Base-by-base conservation (phyloP, 495 filamentous ascomycete species). In the Apodospora peruviana region DNA sequence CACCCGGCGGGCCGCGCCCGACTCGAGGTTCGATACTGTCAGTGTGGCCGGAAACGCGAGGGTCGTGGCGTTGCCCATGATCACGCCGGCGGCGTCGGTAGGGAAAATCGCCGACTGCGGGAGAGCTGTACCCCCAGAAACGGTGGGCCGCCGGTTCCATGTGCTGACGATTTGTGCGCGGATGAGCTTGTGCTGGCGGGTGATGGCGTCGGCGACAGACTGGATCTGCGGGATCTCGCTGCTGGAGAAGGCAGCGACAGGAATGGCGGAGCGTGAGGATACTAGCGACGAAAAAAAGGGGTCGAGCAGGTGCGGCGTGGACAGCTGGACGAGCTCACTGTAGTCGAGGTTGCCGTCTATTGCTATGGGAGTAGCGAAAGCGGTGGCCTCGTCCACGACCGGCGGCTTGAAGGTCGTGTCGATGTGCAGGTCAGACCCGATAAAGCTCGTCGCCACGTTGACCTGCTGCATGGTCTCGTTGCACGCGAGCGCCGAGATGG, bases 131-230 rank as follows among this genome's bases (percentile, higher is more conserved):
- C 45, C 17, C 14, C 34, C 23, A 2, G 43, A 11, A n/a, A 50
- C 47, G 12, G 53, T 52, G 18, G 52, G 52, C 2, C 39, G 43
- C 1, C 59, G 50, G 56, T 52, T 52, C 27, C 37, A 48, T 1
- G 51, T 46, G 38, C 34, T 58, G 29, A 60, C 39, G 4, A 51
- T 41, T 47, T 63, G 60, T 3, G 57, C 29, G 55, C 61, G 42
- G 59, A 73, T 24, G 65, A 81, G 45, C 47, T 67, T 20, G 59
- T 74, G 25, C 57, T 79, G 41, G 51, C 66, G 8, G 49, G 69
- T 14, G 70, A 82, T 54, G 68, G 80, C 20, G 53, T 70, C 18
- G 20, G 34, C 19, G 36, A 63, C 43, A 11, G 35, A 20, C 23
- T 53, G 42, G 2, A 38, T 12, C 1, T 27, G 29, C 17, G 37